Evolutionary conservation across 495 filamentous ascomycete genomes (phyloP).

Genomic region (Xylaria flabelliformis): DNA sequence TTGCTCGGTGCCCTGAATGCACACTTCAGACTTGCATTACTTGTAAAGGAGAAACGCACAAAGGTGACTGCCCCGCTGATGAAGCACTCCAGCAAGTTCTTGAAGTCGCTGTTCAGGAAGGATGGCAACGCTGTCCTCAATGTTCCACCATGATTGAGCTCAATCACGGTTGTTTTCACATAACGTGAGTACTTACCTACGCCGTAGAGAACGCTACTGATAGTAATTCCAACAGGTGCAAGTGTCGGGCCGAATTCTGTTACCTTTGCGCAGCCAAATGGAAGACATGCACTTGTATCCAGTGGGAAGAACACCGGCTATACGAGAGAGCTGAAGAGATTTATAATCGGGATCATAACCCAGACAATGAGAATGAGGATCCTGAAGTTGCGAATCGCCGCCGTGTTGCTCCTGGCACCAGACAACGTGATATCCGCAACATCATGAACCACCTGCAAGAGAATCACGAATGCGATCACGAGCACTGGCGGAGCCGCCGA

Average conservation of each 20-base stretch:
- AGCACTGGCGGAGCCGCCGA: slow-evolving; percentile 27
- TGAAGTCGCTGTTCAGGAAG: slow-evolving; percentile 67
- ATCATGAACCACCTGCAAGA: slow-evolving; percentile 28
- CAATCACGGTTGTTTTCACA: slow-evolving; percentile 80
- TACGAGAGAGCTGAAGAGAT: slow-evolving; percentile 41
- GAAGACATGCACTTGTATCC: slow-evolving; percentile 56
- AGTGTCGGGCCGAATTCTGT: slow-evolving; percentile 63
- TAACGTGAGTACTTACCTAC: slow-evolving; percentile 60
- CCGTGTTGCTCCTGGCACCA: not conserved
- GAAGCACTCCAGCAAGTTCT: slow-evolving; percentile 66
- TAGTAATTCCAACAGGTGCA: slow-evolving; percentile 47
- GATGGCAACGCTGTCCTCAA: slow-evolving; percentile 76
- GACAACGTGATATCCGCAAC: not conserved
- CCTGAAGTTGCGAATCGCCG: not conserved
- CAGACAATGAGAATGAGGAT: not conserved
- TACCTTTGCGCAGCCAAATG: slow-evolving; percentile 61
- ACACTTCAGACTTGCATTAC: slow-evolving; percentile 47
- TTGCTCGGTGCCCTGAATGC: slow-evolving; percentile 53
- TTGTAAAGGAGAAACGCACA: slow-evolving; percentile 55
- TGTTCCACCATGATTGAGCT: slow-evolving; percentile 76
- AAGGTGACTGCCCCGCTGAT: slow-evolving; percentile 71
- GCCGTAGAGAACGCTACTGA: slow-evolving; percentile 15
- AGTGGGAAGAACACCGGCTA: slow-evolving; percentile 49
- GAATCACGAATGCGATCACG: slow-evolving; percentile 39
- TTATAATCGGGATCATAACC: slow-evolving; percentile 37